Base-by-base conservation (phyloP, 495 filamentous ascomycete species). In the Penicillium fimorum region DNA sequence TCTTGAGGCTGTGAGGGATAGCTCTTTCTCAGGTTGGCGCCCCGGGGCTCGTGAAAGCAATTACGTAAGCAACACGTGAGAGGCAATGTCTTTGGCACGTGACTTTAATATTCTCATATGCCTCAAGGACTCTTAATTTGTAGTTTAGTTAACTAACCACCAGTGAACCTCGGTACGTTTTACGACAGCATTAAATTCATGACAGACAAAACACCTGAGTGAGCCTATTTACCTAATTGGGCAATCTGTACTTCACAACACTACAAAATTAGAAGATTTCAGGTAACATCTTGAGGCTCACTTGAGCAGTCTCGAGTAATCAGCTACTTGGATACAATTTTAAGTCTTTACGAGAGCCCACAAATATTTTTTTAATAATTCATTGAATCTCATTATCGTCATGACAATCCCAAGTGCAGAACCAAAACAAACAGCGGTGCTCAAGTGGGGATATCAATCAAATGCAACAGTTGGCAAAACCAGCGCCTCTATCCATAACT, bases 401-500 rank as follows among this genome's bases (percentile, higher is more conserved):
- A 66, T 56, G 62, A 65, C 57, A 43, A 62, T 58, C 61, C 65
- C 58, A 51, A 48, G 18, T 57, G 49, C 52, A 57, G 49, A 40
- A 61, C 53, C 30, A 27, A 45, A 56, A 53, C 63, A 56, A 60
- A 53, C 55, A 53, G 47, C 20, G 50, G 59, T 64, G 63, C 64
- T 66, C 52, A 58, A 60, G 47, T 50, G 66, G 60, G 61, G 63
- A 68, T 68, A 66, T 66, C 64, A 54, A 66, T 66, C 66, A 63
- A 63, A 65, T 65, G 62, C 65, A 62, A 50, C 49, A 60, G 43
- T 61, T 52, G 58, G 57, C 57, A 62, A 60, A 69, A 62, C 71
- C 70, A 64, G 71, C 71, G 73, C 71, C 71, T 76, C 68, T 74
- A 76, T 70, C 61, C 60, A 43, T 40, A 61, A 71, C 62, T 57